Evolutionary conservation across 371 early-diverging fungal genomes (phyloP).

Genomic region (Apophysomyces ossiformis): DNA sequence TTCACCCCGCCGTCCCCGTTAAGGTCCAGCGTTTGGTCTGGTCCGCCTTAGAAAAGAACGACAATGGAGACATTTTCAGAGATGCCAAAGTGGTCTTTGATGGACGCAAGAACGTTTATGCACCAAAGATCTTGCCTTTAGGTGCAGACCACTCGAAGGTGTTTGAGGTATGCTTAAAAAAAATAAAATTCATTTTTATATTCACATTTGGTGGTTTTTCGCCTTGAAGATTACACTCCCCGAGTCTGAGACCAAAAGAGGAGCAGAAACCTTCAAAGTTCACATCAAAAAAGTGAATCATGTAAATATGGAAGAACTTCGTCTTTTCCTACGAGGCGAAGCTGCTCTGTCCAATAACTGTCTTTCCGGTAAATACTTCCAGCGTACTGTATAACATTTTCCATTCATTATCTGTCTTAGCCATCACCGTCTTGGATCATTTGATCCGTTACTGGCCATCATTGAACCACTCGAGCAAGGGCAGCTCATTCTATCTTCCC

Average conservation of each 20-base stretch:
- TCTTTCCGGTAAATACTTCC: conserved; percentile 39
- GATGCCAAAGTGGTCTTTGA: conserved; percentile 54
- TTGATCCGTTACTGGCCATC: conserved; percentile 80
- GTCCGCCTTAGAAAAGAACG: conserved; percentile 42
- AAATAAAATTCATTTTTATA: background rate
- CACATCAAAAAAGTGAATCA: conserved; percentile 65
- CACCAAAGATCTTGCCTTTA: conserved; percentile 45
- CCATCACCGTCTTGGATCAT: conserved; percentile 84
- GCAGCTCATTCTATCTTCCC: conserved; percentile 86
- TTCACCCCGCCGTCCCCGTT: conserved; percentile 22
- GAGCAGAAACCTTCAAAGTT: conserved; percentile 50
- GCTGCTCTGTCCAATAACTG: conserved; percentile 47
- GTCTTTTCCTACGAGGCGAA: conserved; percentile 53
- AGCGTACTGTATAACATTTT: background rate
- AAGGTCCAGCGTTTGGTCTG: conserved; percentile 26
- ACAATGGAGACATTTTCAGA: conserved; percentile 35
- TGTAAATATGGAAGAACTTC: conserved; percentile 60
- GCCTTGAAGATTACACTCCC: conserved; percentile 41
- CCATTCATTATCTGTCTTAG: conserved; percentile 28
- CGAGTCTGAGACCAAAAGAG: conserved; percentile 28
- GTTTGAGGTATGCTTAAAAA: conserved; percentile 44
- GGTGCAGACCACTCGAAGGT: conserved; percentile 44
- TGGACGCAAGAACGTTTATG: conserved; percentile 55
- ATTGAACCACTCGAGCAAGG: conserved; percentile 70
- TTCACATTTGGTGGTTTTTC: background rate